Evolutionary conservation across 208 protist species (phyloP).

Genomic region (Entamoeba invadens): DNA sequence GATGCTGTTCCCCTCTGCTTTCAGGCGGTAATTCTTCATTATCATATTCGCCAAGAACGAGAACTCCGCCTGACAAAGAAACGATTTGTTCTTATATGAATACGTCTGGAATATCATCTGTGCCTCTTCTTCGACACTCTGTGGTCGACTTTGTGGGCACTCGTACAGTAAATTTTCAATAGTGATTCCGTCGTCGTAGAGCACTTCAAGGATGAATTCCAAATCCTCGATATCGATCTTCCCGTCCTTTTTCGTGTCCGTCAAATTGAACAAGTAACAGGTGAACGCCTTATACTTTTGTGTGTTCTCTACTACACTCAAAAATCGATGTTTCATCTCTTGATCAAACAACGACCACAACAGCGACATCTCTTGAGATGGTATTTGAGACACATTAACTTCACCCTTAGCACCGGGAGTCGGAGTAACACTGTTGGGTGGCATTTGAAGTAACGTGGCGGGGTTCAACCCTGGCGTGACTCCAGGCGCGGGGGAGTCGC

Average conservation of each 20-base stretch:
- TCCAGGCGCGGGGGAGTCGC: not conserved
- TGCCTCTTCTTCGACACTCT: not conserved
- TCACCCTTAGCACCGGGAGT: too few relatives aligned
- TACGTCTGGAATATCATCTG: not conserved
- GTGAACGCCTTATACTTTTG: not conserved
- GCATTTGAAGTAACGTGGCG: not conserved
- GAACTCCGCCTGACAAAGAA: not conserved
- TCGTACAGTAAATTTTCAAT: not conserved
- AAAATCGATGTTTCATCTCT: not conserved
- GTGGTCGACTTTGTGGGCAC: not conserved
- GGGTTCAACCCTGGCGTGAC: not conserved
- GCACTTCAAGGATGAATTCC: not conserved
- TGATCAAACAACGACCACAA: not conserved
- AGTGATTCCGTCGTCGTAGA: not conserved
- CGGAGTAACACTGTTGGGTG: not conserved
- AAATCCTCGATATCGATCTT: not conserved
- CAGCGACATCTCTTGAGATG: not conserved
- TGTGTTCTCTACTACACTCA: not conserved
- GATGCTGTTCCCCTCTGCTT: not conserved
- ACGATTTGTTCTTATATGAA: not conserved
- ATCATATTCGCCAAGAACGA: not conserved
- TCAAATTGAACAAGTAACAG: not conserved
- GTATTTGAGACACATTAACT: too few relatives aligned
- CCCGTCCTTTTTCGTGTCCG: not conserved
- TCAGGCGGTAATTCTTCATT: not conserved